phyloP scores from a whole-genome alignment of 2,329 filamentous ascomycete species.

The Fusarium decemcellulare region DNA sequence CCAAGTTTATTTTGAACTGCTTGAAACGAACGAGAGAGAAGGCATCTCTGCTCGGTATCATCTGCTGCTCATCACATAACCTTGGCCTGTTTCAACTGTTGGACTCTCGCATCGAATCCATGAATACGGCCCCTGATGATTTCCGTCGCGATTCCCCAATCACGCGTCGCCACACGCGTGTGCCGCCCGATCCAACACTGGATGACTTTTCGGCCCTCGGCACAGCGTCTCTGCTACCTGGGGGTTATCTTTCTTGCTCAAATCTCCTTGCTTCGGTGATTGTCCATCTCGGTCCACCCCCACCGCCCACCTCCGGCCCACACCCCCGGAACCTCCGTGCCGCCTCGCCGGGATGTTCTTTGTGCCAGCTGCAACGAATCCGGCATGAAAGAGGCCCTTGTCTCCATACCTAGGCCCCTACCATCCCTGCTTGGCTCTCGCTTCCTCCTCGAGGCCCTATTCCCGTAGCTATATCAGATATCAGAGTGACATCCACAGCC shows the following conservation, averaged over 20 bases:
- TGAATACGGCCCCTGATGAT: constrained; percentile 34
- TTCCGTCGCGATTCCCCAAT: constrained; percentile 26
- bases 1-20: neutral
- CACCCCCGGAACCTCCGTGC: constrained; percentile 1
- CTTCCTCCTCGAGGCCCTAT: neutral
- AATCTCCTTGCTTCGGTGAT: too few relatives aligned
- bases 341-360: neutral
- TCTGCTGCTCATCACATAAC: neutral
- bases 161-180: constrained; percentile 4
- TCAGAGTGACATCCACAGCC: neutral
- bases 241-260: neutral
- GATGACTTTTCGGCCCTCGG: too few relatives aligned
- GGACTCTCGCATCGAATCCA: constrained; percentile 11
- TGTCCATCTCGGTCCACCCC: neutral
- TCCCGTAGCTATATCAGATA: constrained; percentile 10
- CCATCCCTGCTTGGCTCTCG: neutral
- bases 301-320: neutral
- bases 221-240: constrained; percentile 10
- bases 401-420: neutral
- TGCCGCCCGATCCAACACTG: too few relatives aligned
- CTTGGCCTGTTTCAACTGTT: constrained; percentile 14
- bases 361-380: neutral
- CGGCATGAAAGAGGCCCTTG: neutral
- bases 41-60: neutral
- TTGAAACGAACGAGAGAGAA: neutral